Evolutionary conservation across 306 rosid species (phyloP), one percentile per base, ranked within the genome.

Genomic region (Clitoria ternatea): DNA sequence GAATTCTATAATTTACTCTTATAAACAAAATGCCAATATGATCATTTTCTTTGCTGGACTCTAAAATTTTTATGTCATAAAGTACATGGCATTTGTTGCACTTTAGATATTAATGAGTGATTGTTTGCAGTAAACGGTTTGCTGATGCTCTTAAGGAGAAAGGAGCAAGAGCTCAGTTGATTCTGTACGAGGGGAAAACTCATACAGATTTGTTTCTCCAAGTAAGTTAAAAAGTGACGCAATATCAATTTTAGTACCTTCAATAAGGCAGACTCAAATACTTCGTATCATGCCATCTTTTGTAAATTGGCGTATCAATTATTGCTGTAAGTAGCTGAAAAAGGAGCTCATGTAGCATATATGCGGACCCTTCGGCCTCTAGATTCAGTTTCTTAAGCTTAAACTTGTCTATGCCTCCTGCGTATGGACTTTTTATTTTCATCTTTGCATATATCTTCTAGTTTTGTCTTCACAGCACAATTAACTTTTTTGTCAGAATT

Each of bases 181-280:
- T 89, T 79, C 82, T 91, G 13, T 95, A 79, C 17, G 85, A 87
- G 15, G 99, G 97, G 26, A 91, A 95, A 85, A 89, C 85, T 26
- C 99, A 95, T 82, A 95, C 99, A 63, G 99, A 95, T 85, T 77
- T 95, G 87, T 95, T 95, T 82, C 84, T 95, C 57, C 96, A 95
- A 77, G 99, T 89, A 85, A 79, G 90, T 77, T 55, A 42, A 37
- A 37, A 40, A 19, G 10, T 61, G 15, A 4, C 73, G 59, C 39
- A 22, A 56, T 61, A 59, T 61, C 5, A 23, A 11, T 22, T 35
- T 77, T 50, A 48, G 17, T n/a, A 5, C n/a, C 24, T 22, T 19
- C 17, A 29, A 39, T 63, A 70, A 64, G 39, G 12, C 42, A 20
- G 22, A 23, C 39, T 40, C 35, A 44, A 30, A 7, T 35, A 53